These are phyloP conservation scores for Pythium graminicola DNA, from an alignment of 352 stramenopile species.

Conservation along the genomic window DNA sequence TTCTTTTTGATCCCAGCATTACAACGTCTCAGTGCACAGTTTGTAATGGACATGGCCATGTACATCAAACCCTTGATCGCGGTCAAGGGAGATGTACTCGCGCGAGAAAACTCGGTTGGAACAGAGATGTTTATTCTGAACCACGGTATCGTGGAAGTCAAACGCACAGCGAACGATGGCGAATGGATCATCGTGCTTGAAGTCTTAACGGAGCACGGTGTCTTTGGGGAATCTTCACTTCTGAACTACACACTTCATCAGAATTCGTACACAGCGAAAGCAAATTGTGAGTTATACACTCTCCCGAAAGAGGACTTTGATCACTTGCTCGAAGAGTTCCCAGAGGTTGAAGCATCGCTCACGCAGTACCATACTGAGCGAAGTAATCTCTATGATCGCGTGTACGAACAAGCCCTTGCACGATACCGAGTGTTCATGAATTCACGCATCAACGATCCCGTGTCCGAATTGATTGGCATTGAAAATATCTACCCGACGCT, in stretches of 20 bases:
- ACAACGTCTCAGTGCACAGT: slow-evolving; percentile 60
- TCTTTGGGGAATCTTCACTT: slow-evolving; percentile 66
- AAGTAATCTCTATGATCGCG: slow-evolving; percentile 53
- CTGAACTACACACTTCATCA: slow-evolving; percentile 68
- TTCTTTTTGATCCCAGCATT: slow-evolving; percentile 74
- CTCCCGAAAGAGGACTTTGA: slow-evolving; percentile 79
- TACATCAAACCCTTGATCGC: slow-evolving; percentile 80
- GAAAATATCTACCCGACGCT: slow-evolving; percentile 68
- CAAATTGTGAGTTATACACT: slow-evolving; percentile 69
- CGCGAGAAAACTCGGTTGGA: slow-evolving; percentile 51
- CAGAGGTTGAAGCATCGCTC: slow-evolving; percentile 56
- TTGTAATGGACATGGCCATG: slow-evolving; percentile 82
- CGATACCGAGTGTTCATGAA: slow-evolving; percentile 58
- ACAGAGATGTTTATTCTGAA: slow-evolving; percentile 84
- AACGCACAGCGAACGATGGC: slow-evolving; percentile 42
- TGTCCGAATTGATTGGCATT: slow-evolving; percentile 44
- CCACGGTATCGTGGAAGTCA: slow-evolving; percentile 61
- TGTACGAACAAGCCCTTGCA: slow-evolving; percentile 63
- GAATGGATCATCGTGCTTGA: slow-evolving; percentile 72
- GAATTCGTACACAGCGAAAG: slow-evolving; percentile 70
- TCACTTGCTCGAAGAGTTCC: slow-evolving; percentile 69
- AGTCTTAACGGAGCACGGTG: slow-evolving; percentile 53
- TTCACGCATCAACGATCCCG: slow-evolving; percentile 46
- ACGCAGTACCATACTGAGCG: slow-evolving; percentile 54
- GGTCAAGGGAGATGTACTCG: slow-evolving; percentile 56